A percentile compares a stretch with the other conserved stretches of the same genome.
phyloP scores from a whole-genome alignment of 345 rosid genomes.

The Mallotus nudiflorus region DNA sequence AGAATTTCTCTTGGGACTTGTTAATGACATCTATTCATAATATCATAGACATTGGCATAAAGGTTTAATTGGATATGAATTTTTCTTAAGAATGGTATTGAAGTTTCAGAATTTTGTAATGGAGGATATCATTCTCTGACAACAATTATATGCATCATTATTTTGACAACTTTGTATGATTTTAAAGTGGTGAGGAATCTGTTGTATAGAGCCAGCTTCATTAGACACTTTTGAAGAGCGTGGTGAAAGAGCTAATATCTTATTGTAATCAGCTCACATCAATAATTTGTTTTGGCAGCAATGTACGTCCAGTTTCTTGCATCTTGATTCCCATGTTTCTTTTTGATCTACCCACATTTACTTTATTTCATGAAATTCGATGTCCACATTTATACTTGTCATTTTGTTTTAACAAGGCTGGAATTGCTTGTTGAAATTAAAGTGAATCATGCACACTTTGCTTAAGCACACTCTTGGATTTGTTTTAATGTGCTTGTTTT shows the following conservation, averaged over 20 bases:
- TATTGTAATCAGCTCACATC: background rate
- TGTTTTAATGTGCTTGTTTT: constrained; percentile 13
- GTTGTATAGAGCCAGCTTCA: background rate
- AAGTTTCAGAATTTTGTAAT: background rate
- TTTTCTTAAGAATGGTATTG: background rate
- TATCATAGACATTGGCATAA: background rate
- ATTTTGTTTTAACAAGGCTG: background rate
- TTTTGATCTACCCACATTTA: background rate
- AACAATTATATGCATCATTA: background rate
- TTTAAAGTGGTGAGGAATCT: background rate
- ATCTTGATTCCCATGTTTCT: background rate
- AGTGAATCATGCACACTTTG: background rate
- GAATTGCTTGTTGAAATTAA: background rate
- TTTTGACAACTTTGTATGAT: background rate
- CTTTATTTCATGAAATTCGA: background rate
- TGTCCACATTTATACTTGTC: background rate
- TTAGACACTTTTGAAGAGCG: background rate
- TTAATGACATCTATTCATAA: background rate
- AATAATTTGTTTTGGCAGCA: background rate
- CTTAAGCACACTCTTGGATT: background rate
- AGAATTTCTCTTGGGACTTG: background rate
- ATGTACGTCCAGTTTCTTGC: background rate
- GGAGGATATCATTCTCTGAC: background rate
- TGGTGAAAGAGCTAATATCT: background rate
- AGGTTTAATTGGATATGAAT: background rate